Percentiles rank a stretch among this genome's conserved stretches.
phyloP scores from a whole-genome alignment of 129 eudicot genomes.

The Tagetes patula region DNA sequence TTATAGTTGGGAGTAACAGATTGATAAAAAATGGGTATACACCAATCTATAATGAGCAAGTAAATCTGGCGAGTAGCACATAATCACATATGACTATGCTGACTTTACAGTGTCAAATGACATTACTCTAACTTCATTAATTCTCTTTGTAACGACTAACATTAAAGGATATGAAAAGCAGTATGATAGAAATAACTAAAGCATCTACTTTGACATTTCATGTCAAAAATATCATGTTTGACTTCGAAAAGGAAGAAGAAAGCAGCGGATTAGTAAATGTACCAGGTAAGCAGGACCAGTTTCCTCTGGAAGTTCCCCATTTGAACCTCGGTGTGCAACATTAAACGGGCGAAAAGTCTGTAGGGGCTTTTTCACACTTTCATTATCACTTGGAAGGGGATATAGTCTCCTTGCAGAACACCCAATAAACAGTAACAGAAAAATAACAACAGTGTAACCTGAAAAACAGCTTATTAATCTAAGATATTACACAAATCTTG shows the following conservation, averaged over 20 bases:
- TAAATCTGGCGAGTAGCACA: background rate
- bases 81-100: background rate
- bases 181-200: background rate
- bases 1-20: background rate
- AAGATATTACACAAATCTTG: slow-evolving; percentile 8
- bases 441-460: slow-evolving; percentile 54
- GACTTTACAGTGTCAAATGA: background rate
- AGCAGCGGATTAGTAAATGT: slow-evolving; percentile 14
- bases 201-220: background rate
- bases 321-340: slow-evolving; percentile 94
- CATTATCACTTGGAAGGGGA: slow-evolving; percentile 81
- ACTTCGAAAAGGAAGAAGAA: background rate
- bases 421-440: slow-evolving; percentile 63
- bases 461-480: slow-evolving; percentile 17
- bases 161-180: background rate
- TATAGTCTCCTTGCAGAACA: slow-evolving; percentile 69
- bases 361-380: slow-evolving; percentile 53
- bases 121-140: background rate
- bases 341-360: slow-evolving; percentile 92
- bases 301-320: slow-evolving; percentile 97
- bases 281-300: slow-evolving; percentile 83
- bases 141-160: background rate
- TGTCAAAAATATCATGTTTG: background rate
- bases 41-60: background rate
- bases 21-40: background rate